Evolutionary conservation across 306 rosid species (phyloP).

Genomic region (Vigna unguiculata): DNA sequence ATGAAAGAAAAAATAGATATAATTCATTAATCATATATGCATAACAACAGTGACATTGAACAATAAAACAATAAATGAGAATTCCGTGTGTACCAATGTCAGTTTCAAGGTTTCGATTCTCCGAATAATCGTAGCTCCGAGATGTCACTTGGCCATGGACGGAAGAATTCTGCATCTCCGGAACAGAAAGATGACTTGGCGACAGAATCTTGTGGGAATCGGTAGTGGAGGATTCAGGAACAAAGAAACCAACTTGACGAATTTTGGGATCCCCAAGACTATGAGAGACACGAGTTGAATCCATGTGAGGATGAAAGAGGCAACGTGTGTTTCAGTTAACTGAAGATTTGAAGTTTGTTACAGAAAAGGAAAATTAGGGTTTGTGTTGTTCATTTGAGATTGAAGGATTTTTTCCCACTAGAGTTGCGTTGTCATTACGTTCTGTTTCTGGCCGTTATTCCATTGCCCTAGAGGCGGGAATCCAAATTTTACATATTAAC

Average conservation of each 20-base stretch:
- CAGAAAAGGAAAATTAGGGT: constrained; percentile 2
- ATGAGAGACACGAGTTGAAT: constrained; percentile 64
- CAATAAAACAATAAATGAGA: background rate
- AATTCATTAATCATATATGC: background rate
- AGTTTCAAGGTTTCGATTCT: constrained; percentile 44
- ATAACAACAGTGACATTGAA: background rate
- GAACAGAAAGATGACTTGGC: constrained; percentile 63
- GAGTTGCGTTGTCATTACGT: constrained; percentile 27
- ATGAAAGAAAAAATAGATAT: background rate
- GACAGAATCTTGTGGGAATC: constrained; percentile 60
- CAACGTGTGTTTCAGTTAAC: background rate
- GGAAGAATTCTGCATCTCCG: constrained; percentile 55
- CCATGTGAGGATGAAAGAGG: constrained; percentile 52
- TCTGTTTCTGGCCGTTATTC: constrained; percentile 30
- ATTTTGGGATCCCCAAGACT: constrained; percentile 68
- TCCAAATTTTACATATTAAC: background rate
- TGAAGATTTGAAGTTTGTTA: background rate
- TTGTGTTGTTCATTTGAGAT: constrained; percentile 4
- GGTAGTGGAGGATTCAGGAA: constrained; percentile 54
- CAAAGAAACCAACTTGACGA: constrained; percentile 78
- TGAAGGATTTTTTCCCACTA: background rate
- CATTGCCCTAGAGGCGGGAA: constrained; percentile 27
- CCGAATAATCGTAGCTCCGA: constrained; percentile 73
- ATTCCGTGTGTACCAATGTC: background rate
- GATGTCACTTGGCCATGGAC: constrained; percentile 46